A percentile compares a stretch with the other conserved stretches of the same genome.
Evolutionary conservation across 2,329 filamentous ascomycete species (phyloP).

Genomic region (Beauveria medogensis): DNA sequence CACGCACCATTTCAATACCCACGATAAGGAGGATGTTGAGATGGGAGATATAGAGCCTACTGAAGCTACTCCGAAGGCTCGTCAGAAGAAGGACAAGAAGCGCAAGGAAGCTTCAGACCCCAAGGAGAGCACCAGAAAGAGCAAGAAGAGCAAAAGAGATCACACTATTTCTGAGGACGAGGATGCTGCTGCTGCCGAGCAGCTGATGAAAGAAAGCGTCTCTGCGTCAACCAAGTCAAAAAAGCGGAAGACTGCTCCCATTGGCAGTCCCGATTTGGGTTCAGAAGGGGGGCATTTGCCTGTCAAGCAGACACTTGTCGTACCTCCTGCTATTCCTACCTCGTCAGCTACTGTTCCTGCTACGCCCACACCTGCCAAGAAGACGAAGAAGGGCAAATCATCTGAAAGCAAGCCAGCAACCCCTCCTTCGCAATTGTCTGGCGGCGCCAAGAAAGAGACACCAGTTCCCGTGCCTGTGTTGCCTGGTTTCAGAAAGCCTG

Average conservation of each 20-base stretch:
- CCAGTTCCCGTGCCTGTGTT: slow-evolving; percentile 27
- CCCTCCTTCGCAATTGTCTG: not conserved
- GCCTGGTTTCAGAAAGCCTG: slow-evolving; percentile 15
- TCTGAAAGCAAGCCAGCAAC: not conserved
- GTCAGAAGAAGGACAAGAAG: slow-evolving; percentile 27
- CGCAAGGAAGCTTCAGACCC: slow-evolving; percentile 16
- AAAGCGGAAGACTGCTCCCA: slow-evolving; percentile 28
- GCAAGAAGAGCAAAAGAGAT: slow-evolving; percentile 26
- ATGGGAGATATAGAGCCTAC: slow-evolving; percentile 33
- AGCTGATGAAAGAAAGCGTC: slow-evolving; percentile 26
- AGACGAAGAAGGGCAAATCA: not conserved
- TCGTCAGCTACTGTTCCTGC: slow-evolving; percentile 12
- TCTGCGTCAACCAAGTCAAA: slow-evolving; percentile 34
- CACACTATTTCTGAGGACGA: slow-evolving; percentile 30
- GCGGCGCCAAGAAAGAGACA: slow-evolving; percentile 17
- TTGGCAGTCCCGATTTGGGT: slow-evolving; percentile 27
- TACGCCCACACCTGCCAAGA: slow-evolving; percentile 9
- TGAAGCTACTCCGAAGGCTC: slow-evolving; percentile 14
- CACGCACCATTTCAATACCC: slow-evolving; percentile 29
- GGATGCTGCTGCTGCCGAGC: slow-evolving; percentile 25
- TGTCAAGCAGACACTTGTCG: slow-evolving; percentile 27
- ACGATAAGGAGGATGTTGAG: slow-evolving; percentile 36
- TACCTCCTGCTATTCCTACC: slow-evolving; percentile 24
- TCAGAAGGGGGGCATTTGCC: slow-evolving; percentile 19
- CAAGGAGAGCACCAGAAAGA: slow-evolving; percentile 14